Conservation (phyloP, 768 basidiomycete genomes). For the Cubamyces lactineus region DNA sequence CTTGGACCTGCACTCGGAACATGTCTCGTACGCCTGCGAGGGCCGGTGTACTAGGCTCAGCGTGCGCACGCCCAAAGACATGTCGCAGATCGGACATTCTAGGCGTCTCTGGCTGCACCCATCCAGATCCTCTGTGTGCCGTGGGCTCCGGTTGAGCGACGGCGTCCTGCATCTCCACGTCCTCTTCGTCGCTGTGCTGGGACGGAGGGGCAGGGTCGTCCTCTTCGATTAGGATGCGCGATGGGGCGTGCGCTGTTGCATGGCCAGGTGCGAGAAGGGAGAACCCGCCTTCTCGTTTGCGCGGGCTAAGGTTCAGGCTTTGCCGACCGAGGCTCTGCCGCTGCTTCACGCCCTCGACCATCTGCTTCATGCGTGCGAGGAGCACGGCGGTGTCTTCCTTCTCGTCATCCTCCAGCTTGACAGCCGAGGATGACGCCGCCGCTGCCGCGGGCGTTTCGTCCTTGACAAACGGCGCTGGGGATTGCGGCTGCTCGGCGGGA, state of each 20-base stretch:
- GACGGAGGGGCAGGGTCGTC: constrained; percentile 9
- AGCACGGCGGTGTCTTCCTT: constrained; percentile 39
- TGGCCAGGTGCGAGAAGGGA: constrained; percentile 24
- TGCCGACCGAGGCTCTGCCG: constrained; percentile 33
- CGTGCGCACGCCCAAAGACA: constrained; percentile 31
- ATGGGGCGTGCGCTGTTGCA: constrained; percentile 39
- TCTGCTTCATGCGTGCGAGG: constrained; percentile 42
- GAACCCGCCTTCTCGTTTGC: constrained; percentile 30
- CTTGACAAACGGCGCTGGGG: neutral
- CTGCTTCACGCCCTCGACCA: constrained; percentile 42
- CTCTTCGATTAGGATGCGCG: constrained; percentile 21
- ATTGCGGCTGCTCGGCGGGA: neutral
- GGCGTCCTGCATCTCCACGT: constrained; percentile 7
- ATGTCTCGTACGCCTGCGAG: constrained; percentile 38
- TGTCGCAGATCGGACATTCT: constrained; percentile 37
- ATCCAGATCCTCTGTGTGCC: neutral
- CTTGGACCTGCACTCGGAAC: constrained; percentile 30
- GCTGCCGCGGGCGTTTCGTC: neutral
- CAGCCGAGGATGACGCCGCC: neutral
- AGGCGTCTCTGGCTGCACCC: constrained; percentile 32
- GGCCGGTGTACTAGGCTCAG: constrained; percentile 28
- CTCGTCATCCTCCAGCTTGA: constrained; percentile 32
- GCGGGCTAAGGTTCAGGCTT: constrained; percentile 26
- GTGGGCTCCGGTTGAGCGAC: neutral
- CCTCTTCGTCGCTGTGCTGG: constrained; percentile 12